A percentile compares a stretch with the other conserved stretches of the same genome.
Evolutionary conservation across 2,329 filamentous ascomycete genomes (phyloP).

Genomic region (Pezicula neosporulosa): DNA sequence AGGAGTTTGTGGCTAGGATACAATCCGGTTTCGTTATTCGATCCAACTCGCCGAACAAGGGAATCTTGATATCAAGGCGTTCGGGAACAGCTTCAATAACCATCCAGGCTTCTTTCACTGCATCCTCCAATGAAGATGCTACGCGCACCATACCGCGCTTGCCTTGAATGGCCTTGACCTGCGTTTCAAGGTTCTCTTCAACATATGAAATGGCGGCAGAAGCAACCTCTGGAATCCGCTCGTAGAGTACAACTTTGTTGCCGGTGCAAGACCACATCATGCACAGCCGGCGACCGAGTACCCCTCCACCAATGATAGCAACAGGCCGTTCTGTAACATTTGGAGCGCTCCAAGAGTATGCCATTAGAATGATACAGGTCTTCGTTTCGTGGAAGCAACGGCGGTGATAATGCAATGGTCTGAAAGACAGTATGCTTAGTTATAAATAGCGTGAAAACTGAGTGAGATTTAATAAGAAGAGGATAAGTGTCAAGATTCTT

Average conservation of each 20-base stretch:
- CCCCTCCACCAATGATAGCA: conserved; percentile 37
- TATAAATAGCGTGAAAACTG: too few species aligned
- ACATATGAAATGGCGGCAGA: conserved; percentile 36
- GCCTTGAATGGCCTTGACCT: neutral
- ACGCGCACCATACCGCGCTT: neutral
- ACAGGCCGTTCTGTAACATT: conserved; percentile 28
- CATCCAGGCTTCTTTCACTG: conserved; percentile 29
- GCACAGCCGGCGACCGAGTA: conserved; percentile 39
- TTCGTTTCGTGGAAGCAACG: too few species aligned
- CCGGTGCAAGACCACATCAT: conserved; percentile 38
- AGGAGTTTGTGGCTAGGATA: conserved; percentile 44
- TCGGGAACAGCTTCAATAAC: conserved; percentile 41
- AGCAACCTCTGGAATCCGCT: conserved; percentile 35
- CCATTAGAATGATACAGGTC: neutral
- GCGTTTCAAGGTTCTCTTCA: conserved; percentile 27
- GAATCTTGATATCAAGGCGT: conserved; percentile 35
- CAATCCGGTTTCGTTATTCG: conserved; percentile 29
- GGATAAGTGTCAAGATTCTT: too few species aligned
- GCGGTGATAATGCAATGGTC: too few species aligned
- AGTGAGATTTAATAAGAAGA: too few species aligned
- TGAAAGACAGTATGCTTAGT: too few species aligned
- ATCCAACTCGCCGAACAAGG: conserved; percentile 37
- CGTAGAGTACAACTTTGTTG: conserved; percentile 38
- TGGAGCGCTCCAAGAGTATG: conserved; percentile 12
- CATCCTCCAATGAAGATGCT: conserved; percentile 11